Percentiles rank a stretch among this genome's conserved stretches.
Evolutionary conservation across 2,329 filamentous ascomycete genomes (phyloP).

Genomic region (Penicillium rolfsii): DNA sequence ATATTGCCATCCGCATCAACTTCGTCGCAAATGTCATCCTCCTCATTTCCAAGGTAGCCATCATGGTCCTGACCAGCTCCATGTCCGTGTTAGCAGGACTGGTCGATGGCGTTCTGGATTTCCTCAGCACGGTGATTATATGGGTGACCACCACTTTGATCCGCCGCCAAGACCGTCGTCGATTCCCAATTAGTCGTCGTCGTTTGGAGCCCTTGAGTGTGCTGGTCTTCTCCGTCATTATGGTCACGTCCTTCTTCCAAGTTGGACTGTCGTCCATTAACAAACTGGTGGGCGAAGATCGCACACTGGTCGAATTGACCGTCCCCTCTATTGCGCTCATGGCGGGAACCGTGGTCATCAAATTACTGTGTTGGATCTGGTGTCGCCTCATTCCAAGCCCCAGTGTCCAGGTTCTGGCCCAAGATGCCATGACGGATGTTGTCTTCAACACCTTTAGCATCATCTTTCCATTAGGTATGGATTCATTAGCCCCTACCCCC

Average conservation of each 20-base stretch:
- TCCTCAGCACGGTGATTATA: conserved; percentile 67
- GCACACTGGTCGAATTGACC: conserved; percentile 71
- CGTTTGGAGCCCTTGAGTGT: conserved; percentile 67
- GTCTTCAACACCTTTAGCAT: conserved; percentile 91
- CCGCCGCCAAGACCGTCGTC: conserved; percentile 62
- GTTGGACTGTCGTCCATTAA: conserved; percentile 64
- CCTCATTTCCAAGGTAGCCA: conserved; percentile 74
- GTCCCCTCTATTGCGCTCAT: conserved; percentile 77
- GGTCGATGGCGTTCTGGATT: conserved; percentile 68
- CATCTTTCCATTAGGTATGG: conserved; percentile 70
- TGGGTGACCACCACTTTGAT: conserved; percentile 63
- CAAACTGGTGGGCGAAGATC: conserved; percentile 61
- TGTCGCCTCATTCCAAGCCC: conserved; percentile 84
- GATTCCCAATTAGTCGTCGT: conserved; percentile 65
- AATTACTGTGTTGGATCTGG: conserved; percentile 82
- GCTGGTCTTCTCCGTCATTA: conserved; percentile 67
- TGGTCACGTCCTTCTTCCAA: conserved; percentile 68
- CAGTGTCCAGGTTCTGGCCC: conserved; percentile 77
- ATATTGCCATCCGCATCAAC: conserved; percentile 86
- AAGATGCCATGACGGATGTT: conserved; percentile 74
- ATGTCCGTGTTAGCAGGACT: conserved; percentile 68
- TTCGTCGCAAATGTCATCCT: conserved; percentile 76
- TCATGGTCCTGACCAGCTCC: conserved; percentile 74
- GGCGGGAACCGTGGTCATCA: conserved; percentile 78
- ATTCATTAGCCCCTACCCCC: neutral